Percentiles rank a stretch among this genome's conserved stretches.
Evolutionary conservation across 257 asterid species (phyloP).

Genomic region (Euphrasia confusa): DNA sequence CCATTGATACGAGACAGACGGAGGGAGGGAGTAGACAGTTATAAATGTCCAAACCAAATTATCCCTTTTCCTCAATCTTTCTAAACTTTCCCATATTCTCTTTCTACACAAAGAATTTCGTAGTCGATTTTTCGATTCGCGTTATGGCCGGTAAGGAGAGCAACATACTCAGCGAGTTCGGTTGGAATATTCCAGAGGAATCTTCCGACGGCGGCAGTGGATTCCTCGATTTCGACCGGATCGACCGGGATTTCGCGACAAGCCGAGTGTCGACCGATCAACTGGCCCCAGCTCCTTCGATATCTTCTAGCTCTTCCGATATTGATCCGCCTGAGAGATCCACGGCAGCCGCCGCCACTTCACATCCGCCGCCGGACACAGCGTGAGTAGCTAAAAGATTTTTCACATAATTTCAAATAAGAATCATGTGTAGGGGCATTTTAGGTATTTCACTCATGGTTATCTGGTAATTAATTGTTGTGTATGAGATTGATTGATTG

Average conservation of each 20-base stretch:
- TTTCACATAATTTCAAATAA: neutral
- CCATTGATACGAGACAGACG: too few relatives aligned
- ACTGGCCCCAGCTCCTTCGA: slow-evolving; percentile 23
- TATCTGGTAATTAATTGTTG: too few relatives aligned
- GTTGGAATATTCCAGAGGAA: slow-evolving; percentile 58
- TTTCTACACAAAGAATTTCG: too few relatives aligned
- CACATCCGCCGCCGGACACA: slow-evolving; percentile 45
- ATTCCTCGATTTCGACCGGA: slow-evolving; percentile 31
- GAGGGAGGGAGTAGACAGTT: too few relatives aligned
- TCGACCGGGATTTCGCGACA: slow-evolving; percentile 36
- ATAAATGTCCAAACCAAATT: too few relatives aligned
- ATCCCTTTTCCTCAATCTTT: too few relatives aligned
- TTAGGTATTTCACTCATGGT: neutral
- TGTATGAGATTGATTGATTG: too few relatives aligned
- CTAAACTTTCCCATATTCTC: too few relatives aligned
- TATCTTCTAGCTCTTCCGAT: slow-evolving; percentile 75
- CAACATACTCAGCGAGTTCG: slow-evolving; percentile 53
- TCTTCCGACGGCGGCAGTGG: slow-evolving; percentile 23
- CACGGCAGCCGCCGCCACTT: slow-evolving; percentile 27
- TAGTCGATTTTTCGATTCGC: too few relatives aligned
- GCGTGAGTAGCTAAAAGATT: slow-evolving; percentile 51
- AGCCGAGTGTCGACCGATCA: slow-evolving; percentile 15
- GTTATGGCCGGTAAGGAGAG: slow-evolving; percentile 35
- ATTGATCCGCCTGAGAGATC: slow-evolving; percentile 64
- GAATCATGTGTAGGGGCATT: neutral